Conservation (phyloP, 148 eudicot genomes). For the Cornus controversa region DNA sequence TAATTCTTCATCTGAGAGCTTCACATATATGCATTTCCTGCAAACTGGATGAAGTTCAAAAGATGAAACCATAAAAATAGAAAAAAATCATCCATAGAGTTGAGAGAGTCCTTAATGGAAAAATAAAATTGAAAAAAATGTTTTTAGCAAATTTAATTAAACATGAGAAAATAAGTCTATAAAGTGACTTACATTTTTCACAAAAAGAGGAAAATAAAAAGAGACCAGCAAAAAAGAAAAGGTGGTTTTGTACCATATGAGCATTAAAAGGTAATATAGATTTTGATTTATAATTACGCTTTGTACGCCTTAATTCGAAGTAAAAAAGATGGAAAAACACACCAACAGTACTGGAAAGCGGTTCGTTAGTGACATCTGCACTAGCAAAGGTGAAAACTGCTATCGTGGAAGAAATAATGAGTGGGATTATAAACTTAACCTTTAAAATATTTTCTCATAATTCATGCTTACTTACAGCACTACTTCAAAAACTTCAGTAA, state of each 20-base stretch:
- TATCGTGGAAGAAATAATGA: background rate
- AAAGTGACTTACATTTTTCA: background rate
- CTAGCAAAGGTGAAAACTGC: background rate
- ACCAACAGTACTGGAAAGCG: background rate
- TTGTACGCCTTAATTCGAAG: background rate
- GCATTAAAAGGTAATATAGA: background rate
- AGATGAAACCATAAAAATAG: background rate
- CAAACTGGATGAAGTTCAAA: conserved; percentile 56
- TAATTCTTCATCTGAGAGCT: conserved; percentile 77
- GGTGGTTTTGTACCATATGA: background rate
- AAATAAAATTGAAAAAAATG: background rate
- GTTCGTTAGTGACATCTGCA: background rate
- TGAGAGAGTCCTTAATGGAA: background rate
- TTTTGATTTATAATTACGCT: background rate
- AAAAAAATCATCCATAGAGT: background rate
- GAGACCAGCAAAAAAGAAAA: background rate
- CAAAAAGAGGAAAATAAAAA: background rate
- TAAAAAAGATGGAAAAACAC: background rate
- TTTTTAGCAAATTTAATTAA: background rate
- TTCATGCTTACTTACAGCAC: background rate
- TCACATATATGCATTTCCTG: conserved; percentile 83
- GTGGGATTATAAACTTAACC: background rate
- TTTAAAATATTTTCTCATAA: background rate
- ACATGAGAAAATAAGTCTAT: background rate
- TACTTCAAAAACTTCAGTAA: background rate